Evolutionary conservation across 495 filamentous ascomycete genomes (phyloP), one percentile per base, ranked within the genome.

Genomic region (Aspergillus affinis): DNA sequence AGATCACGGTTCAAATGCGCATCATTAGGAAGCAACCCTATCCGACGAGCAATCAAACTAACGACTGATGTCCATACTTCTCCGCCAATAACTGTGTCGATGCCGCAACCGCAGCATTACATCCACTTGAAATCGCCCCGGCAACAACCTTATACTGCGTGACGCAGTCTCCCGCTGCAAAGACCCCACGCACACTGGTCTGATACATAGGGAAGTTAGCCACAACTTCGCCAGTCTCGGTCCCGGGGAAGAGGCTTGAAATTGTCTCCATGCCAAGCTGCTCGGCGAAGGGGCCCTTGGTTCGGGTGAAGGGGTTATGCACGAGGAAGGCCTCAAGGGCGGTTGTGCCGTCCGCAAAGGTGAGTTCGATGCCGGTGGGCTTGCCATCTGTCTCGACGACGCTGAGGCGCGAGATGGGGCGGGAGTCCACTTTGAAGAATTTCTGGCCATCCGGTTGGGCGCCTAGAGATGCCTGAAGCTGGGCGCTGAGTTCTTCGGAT

Each of bases 261-360:
- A 66, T 68, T 18, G 67, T 46, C 41, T 76, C 64, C 15, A 81
- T 54, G 0, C 60, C 69, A 9, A 80, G 60, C 49, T 75, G 67
- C 51, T 73, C 45, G 2, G 59, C 66, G 44, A 71, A 75, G 9
- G 55, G 56, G 2, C 65, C 65, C 45, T 55, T 60, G 6, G 64
- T 3, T 41, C 66, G 50, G 1, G 66, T 63, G 12, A 32, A 57
- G 6, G 63, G 54, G 12, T n/a, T 2, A 47, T 62, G 45, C 48
- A 61, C 59, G 6, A 61, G 8, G 15, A 61, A 61, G 20, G 32
- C 48, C 23, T 56, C 53, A 21, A n/a, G 36, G 12, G n/a, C 44
- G 6, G 29, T 13, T 12, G 21, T 18, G 0, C 29, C 30, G n/a
- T 52, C 36, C 15, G 48, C 59, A 6, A 56, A 47, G 41, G 18